A percentile compares a stretch with the other conserved stretches of the same genome.
phyloP scores from a whole-genome alignment of 306 rosid species.

The Elaeagnus macrophylla region DNA sequence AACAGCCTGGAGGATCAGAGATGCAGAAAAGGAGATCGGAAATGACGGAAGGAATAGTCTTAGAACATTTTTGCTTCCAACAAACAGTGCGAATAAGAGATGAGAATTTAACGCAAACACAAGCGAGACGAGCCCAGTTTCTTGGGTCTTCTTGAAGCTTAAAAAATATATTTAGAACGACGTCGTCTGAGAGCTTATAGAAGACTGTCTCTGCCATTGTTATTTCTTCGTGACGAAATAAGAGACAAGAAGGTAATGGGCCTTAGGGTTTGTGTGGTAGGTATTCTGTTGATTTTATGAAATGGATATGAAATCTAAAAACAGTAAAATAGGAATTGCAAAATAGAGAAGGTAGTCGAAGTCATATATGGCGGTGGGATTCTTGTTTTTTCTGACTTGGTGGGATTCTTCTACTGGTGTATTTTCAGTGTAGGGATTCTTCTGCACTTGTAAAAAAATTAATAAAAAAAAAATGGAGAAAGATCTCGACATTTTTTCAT shows the following conservation, averaged over 20 bases:
- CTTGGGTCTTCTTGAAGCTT: constrained; percentile 79
- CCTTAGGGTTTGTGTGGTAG: neutral
- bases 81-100: constrained; percentile 49
- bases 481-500: too few relatives aligned
- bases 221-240: neutral
- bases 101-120: constrained; percentile 60
- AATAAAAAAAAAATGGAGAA: too few relatives aligned
- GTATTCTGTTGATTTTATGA: neutral
- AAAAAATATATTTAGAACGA: constrained; percentile 48
- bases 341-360: too few relatives aligned
- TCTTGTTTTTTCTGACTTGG: too few relatives aligned
- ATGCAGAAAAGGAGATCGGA: constrained; percentile 38
- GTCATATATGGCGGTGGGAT: too few relatives aligned
- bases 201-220: constrained; percentile 30
- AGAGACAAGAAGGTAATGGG: neutral
- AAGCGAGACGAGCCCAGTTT: constrained; percentile 73
- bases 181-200: constrained; percentile 54
- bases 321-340: too few relatives aligned
- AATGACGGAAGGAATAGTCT: constrained; percentile 42
- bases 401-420: too few relatives aligned
- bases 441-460: too few relatives aligned
- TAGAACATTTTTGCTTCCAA: constrained; percentile 46
- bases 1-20: constrained; percentile 30
- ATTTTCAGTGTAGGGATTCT: too few relatives aligned
- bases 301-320: too few relatives aligned